Evolutionary conservation across 495 filamentous ascomycete genomes (phyloP).

Genomic region (Lasiosphaeria miniovina): DNA sequence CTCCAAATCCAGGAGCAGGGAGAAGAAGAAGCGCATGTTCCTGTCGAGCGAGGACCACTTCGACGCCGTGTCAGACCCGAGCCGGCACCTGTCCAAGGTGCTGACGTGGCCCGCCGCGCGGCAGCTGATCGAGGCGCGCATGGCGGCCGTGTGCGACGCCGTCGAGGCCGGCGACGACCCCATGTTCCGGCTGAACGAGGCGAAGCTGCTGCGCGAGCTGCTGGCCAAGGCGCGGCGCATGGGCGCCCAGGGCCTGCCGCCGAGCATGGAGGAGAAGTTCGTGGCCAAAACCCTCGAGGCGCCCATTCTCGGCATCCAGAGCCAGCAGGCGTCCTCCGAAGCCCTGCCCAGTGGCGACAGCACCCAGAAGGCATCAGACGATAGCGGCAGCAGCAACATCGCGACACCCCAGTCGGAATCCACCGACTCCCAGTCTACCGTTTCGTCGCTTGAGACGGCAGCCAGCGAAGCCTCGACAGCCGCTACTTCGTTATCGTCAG

Average conservation of each 20-base stretch:
- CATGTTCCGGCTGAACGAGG: constrained; percentile 72
- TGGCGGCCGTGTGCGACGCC: constrained; percentile 68
- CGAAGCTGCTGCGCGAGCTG: constrained; percentile 66
- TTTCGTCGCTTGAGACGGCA: constrained; percentile 33
- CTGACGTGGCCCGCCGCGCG: constrained; percentile 45
- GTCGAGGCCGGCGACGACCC: constrained; percentile 77
- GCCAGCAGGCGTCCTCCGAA: constrained; percentile 16
- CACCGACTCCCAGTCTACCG: constrained; percentile 39
- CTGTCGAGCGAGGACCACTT: constrained; percentile 78
- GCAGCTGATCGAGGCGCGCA: constrained; percentile 36
- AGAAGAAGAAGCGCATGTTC: constrained; percentile 60
- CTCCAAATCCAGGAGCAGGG: constrained; percentile 9
- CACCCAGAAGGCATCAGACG: constrained; percentile 12
- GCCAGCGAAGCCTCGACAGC: constrained; percentile 42
- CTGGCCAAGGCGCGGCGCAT: constrained; percentile 70
- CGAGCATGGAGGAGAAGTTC: constrained; percentile 83
- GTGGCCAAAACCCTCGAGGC: constrained; percentile 70
- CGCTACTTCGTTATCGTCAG: constrained; percentile 38
- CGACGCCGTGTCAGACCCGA: constrained; percentile 57
- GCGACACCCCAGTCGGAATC: constrained; percentile 24
- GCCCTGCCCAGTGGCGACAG: constrained; percentile 32
- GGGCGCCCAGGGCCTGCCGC: constrained; percentile 61
- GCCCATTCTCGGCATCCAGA: constrained; percentile 64
- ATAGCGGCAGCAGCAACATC: constrained; percentile 28
- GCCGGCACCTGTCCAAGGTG: constrained; percentile 56